A percentile compares a stretch with the other conserved stretches of the same genome.
phyloP scores from a whole-genome alignment of 2,329 filamentous ascomycete species.

The Akanthomyces lecanii region DNA sequence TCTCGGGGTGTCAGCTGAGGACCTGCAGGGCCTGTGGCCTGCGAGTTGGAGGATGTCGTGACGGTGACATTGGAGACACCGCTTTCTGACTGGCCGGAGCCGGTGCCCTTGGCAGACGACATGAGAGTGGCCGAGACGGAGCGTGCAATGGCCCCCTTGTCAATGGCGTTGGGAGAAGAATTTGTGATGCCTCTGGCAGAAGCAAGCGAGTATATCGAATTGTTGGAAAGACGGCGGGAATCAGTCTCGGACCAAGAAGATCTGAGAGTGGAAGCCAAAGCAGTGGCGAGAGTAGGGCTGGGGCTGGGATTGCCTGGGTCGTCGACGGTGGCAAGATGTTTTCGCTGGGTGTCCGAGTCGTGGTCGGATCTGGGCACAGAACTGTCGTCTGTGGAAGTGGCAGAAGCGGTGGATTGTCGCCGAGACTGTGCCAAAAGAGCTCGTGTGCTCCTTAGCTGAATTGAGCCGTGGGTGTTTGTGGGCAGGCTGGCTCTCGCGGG shows the following conservation, averaged over 20 bases:
- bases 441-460: slow-evolving; percentile 17
- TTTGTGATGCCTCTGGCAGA: slow-evolving; percentile 49
- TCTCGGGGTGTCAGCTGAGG: slow-evolving; percentile 47
- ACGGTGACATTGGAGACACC: slow-evolving; percentile 50
- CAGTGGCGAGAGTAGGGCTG: slow-evolving; percentile 19
- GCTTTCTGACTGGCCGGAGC: slow-evolving; percentile 45
- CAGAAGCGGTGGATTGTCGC: slow-evolving; percentile 10
- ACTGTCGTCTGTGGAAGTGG: slow-evolving; percentile 2
- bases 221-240: slow-evolving; percentile 65
- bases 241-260: slow-evolving; percentile 48
- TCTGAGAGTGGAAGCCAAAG: slow-evolving; percentile 29
- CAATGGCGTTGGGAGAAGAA: slow-evolving; percentile 51
- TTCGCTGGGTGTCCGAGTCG: not conserved
- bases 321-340: not conserved
- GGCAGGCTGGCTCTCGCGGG: slow-evolving; percentile 59
- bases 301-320: not conserved
- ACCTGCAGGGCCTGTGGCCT: slow-evolving; percentile 22
- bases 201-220: slow-evolving; percentile 66
- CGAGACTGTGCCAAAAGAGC: slow-evolving; percentile 16
- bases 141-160: slow-evolving; percentile 39
- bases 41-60: slow-evolving; percentile 46
- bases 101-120: slow-evolving; percentile 39
- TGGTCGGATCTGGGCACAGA: not conserved
- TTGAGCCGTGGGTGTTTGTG: slow-evolving; percentile 37
- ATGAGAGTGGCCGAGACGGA: slow-evolving; percentile 42